A percentile compares a stretch with the other conserved stretches of the same genome.
Evolutionary conservation across 768 basidiomycete genomes (phyloP).

Genomic region (Hygrocybe coccinea): DNA sequence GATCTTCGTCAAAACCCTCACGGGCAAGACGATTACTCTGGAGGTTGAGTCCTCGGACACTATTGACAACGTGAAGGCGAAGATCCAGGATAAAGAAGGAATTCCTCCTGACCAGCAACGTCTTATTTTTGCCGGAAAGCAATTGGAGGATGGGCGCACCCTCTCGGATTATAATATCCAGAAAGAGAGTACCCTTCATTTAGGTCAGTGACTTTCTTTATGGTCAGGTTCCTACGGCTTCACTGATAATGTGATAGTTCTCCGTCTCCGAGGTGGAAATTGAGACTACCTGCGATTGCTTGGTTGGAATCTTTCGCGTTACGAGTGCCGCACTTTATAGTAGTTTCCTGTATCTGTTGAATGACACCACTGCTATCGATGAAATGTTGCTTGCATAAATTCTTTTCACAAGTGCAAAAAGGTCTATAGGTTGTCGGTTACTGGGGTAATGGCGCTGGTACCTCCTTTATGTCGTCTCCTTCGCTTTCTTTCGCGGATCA

Average conservation of each 20-base stretch:
- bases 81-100: slow-evolving; percentile 80
- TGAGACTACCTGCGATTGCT: too few species aligned
- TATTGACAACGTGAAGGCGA: slow-evolving; percentile 84
- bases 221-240: slow-evolving; percentile 50
- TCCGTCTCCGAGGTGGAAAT: slow-evolving; percentile 77
- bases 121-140: slow-evolving; percentile 90
- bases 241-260: slow-evolving; percentile 35
- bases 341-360: not conserved
- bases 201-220: slow-evolving; percentile 75
- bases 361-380: too few species aligned
- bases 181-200: slow-evolving; percentile 72
- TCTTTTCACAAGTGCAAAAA: too few species aligned
- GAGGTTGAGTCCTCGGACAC: slow-evolving; percentile 93
- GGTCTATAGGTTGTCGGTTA: too few species aligned
- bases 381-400: too few species aligned
- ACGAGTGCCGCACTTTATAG: too few species aligned
- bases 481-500: not conserved
- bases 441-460: too few species aligned
- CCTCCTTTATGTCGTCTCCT: not conserved
- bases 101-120: slow-evolving; percentile 87
- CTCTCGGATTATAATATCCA: slow-evolving; percentile 80
- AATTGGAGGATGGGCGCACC: slow-evolving; percentile 90
- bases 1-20: slow-evolving; percentile 83
- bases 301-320: too few species aligned
- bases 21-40: slow-evolving; percentile 88